Evolutionary conservation across 495 filamentous ascomycete genomes (phyloP).

Genomic region (Neurospora sp.): DNA sequence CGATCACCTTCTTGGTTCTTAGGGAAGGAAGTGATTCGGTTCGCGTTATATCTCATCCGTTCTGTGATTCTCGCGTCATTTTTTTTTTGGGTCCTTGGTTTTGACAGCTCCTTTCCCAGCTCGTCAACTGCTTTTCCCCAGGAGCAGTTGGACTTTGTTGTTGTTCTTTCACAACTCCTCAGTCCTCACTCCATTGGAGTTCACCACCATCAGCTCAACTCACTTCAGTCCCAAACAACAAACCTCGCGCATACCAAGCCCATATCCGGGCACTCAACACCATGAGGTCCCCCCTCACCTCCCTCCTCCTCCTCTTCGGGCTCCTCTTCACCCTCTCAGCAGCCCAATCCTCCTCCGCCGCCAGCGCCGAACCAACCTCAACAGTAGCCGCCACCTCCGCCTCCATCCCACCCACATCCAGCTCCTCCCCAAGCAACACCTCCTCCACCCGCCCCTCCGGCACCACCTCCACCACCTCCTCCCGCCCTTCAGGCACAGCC

Average conservation of each 20-base stretch:
- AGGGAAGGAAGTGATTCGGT: not conserved
- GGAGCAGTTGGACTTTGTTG: not conserved
- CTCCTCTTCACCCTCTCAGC: not conserved
- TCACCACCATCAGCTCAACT: not conserved
- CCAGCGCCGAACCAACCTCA: slow-evolving; percentile 7
- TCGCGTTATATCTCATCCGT: not conserved
- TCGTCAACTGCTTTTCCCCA: not conserved
- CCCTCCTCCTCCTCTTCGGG: not conserved
- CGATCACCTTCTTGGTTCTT: not conserved
- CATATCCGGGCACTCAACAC: not conserved
- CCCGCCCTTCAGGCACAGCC: slow-evolving; percentile 4
- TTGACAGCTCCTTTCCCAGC: not conserved
- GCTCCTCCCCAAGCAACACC: not conserved
- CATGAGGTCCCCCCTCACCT: not conserved
- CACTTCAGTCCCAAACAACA: not conserved
- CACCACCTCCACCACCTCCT: slow-evolving; percentile 1
- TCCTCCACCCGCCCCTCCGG: not conserved
- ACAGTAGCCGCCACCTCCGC: not conserved
- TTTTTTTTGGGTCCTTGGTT: not conserved
- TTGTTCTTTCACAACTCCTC: not conserved
- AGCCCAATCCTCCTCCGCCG: not conserved
- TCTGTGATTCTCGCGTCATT: not conserved
- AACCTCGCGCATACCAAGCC: not conserved
- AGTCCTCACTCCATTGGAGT: too few relatives aligned
- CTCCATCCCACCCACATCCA: not conserved